Base-by-base conservation (phyloP, 2,329 filamentous ascomycete species). In the Diaporthe destruens region DNA sequence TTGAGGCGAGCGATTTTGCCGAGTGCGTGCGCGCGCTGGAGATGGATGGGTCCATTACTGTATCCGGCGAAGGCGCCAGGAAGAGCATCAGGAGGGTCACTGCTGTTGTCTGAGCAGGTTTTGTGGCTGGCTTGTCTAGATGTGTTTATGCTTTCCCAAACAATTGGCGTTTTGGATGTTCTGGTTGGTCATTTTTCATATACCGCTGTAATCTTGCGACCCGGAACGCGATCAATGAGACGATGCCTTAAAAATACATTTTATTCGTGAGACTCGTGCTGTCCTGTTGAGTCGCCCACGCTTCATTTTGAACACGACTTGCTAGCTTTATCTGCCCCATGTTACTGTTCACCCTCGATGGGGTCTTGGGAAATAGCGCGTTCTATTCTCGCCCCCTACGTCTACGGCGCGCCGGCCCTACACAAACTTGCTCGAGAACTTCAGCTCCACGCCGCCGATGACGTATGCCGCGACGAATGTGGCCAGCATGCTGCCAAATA, bases 1-100 rank as follows among this genome's bases (percentile, higher is more conserved):
- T 98, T 12, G 96, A 98, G 78, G 87, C 89, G 51, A 84, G 87
- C 12, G 96, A 98, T 81, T 96, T 99, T 80, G 89, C 90, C 16
- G 95, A 98, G 81, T 93, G 91, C 16, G 89, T 98, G 81, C 87
- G 93, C 75, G 86, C 88, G 14, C 84, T 98, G 73, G 96, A 99
- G 86, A 90, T 92, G 75, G 96, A 98, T 84, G 96, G 95, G 0
- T 85, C 89, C 42, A 87, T 98, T 72, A 93, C 93, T 82, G 86
- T 98, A 23, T 87, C 88, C 44, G 96, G 96, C 0, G 96, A 98
- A 77, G 96, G 96, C 5, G 88, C 92, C 23, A 91, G 96, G 82
- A 94, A 92, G 84, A 94, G 85, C 75, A 91, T 99, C 66, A 90
- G 96, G 79, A 90, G 95, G 77, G 89, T 97, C 56, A 93, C 87